Percentiles rank a stretch among this genome's conserved stretches.
phyloP scores from a whole-genome alignment of 2,329 filamentous ascomycete genomes.

The Colletotrichum sp. region DNA sequence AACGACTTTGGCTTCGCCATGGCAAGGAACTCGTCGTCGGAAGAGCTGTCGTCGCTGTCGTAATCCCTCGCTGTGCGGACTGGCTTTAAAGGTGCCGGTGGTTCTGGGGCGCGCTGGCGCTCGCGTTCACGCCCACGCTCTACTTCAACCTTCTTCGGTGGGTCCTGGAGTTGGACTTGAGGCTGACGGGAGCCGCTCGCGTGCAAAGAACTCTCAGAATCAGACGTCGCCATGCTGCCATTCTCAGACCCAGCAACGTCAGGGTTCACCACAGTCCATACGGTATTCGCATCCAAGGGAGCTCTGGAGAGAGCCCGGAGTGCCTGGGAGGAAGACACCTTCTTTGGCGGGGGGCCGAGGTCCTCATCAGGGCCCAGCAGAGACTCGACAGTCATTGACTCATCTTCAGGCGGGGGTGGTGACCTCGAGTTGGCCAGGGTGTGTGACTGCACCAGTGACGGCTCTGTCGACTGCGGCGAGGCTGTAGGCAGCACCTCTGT shows the following conservation, averaged over 20 bases:
- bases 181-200: neutral
- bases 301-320: constrained; percentile 56
- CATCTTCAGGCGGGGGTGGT: constrained; percentile 27
- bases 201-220: constrained; percentile 11
- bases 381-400: constrained; percentile 32
- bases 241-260: constrained; percentile 17
- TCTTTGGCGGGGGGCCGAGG: constrained; percentile 51
- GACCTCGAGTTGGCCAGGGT: constrained; percentile 26
- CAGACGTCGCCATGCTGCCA: constrained; percentile 10
- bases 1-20: constrained; percentile 41
- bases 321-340: constrained; percentile 61
- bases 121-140: neutral
- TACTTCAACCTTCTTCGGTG: neutral
- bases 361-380: constrained; percentile 43
- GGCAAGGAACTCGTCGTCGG: constrained; percentile 45
- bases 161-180: neutral
- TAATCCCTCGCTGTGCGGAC: neutral
- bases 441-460: constrained; percentile 32
- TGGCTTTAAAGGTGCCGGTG: neutral
- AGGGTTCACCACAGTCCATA: constrained; percentile 54
- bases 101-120: neutral
- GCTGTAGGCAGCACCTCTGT: constrained; percentile 65
- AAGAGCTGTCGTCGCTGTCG: constrained; percentile 35
- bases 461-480: constrained; percentile 51
- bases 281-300: constrained; percentile 55